A percentile compares a stretch with the other conserved stretches of the same genome.
These are phyloP conservation scores for Toxicodendron radicans DNA, from an alignment of 345 rosid genomes.

Conservation along the genomic window DNA sequence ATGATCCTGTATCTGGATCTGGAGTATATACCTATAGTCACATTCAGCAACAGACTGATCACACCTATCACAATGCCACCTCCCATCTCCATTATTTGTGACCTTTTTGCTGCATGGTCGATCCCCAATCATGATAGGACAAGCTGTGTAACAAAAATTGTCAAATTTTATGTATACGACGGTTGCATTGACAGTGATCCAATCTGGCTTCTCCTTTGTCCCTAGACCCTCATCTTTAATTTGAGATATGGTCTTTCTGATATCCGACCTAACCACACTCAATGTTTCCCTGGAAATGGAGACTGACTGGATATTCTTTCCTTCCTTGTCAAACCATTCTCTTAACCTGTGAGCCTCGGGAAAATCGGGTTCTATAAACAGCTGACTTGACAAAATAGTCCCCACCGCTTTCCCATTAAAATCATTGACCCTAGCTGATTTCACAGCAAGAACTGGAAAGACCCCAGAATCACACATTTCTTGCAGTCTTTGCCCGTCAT, in stretches of 20 bases:
- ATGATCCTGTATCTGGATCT: slow-evolving; percentile 90
- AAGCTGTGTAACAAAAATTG: slow-evolving; percentile 91
- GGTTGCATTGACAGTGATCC: slow-evolving; percentile 72
- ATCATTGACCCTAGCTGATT: slow-evolving; percentile 69
- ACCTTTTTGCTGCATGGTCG: slow-evolving; percentile 86
- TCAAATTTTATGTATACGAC: slow-evolving; percentile 65
- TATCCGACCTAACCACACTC: slow-evolving; percentile 51
- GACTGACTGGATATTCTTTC: slow-evolving; percentile 51
- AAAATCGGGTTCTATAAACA: slow-evolving; percentile 71
- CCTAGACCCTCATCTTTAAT: slow-evolving; percentile 93
- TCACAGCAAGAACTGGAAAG: slow-evolving; percentile 77
- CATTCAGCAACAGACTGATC: slow-evolving; percentile 71
- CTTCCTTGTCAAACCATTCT: slow-evolving; percentile 83
- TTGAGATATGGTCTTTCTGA: slow-evolving; percentile 66
- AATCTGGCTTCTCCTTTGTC: slow-evolving; percentile 92
- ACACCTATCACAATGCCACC: slow-evolving; percentile 87
- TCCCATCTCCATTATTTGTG: slow-evolving; percentile 88
- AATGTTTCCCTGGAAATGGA: slow-evolving; percentile 77
- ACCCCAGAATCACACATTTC: slow-evolving; percentile 72
- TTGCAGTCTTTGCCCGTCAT: slow-evolving; percentile 78
- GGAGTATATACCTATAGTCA: slow-evolving; percentile 79
- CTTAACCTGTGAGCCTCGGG: slow-evolving; percentile 62
- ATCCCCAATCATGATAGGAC: slow-evolving; percentile 81
- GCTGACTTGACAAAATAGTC: slow-evolving; percentile 69
- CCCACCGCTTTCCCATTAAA: slow-evolving; percentile 87